Percentiles rank a stretch among this genome's conserved stretches.
phyloP scores from a whole-genome alignment of 1,284 basidiomycete genomes.

The Albatrellus sp. region DNA sequence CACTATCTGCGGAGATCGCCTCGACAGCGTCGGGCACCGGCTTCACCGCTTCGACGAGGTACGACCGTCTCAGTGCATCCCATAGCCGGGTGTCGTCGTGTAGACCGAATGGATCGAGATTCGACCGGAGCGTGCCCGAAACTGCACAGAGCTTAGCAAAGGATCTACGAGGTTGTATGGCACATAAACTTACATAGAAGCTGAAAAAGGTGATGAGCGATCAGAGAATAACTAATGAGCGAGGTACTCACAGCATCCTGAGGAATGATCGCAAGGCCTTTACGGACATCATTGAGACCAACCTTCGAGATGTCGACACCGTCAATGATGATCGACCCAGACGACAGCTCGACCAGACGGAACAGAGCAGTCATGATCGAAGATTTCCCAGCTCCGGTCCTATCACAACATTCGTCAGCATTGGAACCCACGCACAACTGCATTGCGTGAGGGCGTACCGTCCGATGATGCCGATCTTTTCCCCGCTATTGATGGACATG shows the following conservation, averaged over 20 bases:
- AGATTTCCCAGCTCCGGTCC: conserved; percentile 71
- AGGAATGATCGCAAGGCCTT: conserved; percentile 74
- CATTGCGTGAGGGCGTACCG: conserved; percentile 21
- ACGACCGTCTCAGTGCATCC: conserved; percentile 73
- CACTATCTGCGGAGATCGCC: conserved; percentile 9
- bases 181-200: not conserved
- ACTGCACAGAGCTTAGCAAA: conserved; percentile 23
- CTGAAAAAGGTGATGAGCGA: not conserved
- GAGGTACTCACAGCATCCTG: conserved; percentile 61
- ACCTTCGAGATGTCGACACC: conserved; percentile 56
- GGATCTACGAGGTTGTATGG: not conserved
- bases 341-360: conserved; percentile 42
- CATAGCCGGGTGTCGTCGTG: conserved; percentile 69
- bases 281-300: conserved; percentile 55
- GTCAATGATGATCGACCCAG: conserved; percentile 56
- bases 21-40: conserved; percentile 11
- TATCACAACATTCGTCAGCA: conserved; percentile 12
- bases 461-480: conserved; percentile 85
- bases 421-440: not conserved
- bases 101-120: conserved; percentile 70
- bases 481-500: conserved; percentile 58
- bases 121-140: conserved; percentile 71
- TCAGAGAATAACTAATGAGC: not conserved
- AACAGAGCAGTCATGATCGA: conserved; percentile 41
- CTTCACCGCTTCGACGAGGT: conserved; percentile 47